Base-by-base conservation (phyloP, 371 early-diverging fungal genomes). In the Mucor lusitanicus region DNA sequence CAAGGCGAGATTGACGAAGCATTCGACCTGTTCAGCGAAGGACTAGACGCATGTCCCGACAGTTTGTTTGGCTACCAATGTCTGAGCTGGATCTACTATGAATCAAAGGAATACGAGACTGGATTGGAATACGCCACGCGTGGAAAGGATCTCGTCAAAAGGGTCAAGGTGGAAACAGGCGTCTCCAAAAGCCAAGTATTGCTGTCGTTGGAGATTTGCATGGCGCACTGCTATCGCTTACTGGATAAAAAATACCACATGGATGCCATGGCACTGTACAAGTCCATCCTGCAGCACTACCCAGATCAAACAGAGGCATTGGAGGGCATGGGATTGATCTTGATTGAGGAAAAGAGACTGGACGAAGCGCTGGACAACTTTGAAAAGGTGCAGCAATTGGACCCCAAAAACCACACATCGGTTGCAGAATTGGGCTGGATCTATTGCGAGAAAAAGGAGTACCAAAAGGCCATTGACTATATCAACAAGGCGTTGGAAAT, bases 361-460 rank as follows among this genome's bases (percentile, higher is more conserved):
- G 82, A 83, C n/a, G 86, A 89, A 61, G 90, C 90, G 1, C 72
- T 81, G 0, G 56, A 68, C 2, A 74, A 84, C 25, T 88, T 92
- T 35, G 73, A 85, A 61, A 73, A 79, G 27, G 83, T 90, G 0
- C 68, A 84, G 25, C 67, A 62, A 6, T 30, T 86, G 4, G 83
- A 88, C 60, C 72, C 85, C 0, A 54, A 48, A 6, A 84, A 86
- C 54, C 80, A 83, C 42, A 67, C 68, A 3, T 86, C 88, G 0
- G 65, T 78, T 27, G 82, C 84, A 17, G 90, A 88, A 69, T 73
- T 88, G 25, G 89, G 86, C 0, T 92, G 93, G 92, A 81, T 88
- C 12, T 69, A 81, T 37, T 90, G 85, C 48, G 77, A 84, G 50
- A 80, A 82, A 46, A 67, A 76, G 21, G 79, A 89, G 17, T 84